Evolutionary conservation across 2,329 filamentous ascomycete genomes (phyloP).

Genomic region (Trichoderma koningiopsis): DNA sequence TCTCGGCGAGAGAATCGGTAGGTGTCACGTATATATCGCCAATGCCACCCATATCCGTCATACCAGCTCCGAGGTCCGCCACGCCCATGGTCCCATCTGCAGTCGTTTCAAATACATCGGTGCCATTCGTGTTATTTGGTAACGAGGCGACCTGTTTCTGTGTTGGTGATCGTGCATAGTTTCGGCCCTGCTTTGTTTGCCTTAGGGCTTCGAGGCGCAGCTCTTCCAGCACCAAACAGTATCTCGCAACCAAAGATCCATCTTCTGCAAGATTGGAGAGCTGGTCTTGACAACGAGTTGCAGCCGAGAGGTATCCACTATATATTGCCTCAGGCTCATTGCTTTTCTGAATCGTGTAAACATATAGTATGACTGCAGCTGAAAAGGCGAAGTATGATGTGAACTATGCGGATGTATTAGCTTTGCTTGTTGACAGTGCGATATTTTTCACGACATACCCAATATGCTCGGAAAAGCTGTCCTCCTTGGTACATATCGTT

Average conservation of each 20-base stretch:
- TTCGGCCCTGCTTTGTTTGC: constrained; percentile 13
- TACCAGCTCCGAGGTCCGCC: constrained; percentile 6
- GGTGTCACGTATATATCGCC: constrained; percentile 20
- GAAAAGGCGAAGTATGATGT: constrained; percentile 20
- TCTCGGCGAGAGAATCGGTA: constrained; percentile 15
- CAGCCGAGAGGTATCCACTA: not conserved
- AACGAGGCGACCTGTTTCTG: constrained; percentile 8
- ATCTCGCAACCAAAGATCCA: constrained; percentile 2
- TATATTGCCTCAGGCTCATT: constrained; percentile 10
- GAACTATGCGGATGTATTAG: not conserved
- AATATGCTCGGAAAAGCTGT: constrained; percentile 20
- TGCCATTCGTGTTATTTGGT: not conserved
- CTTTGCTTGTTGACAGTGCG: not conserved
- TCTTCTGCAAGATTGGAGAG: constrained; percentile 14
- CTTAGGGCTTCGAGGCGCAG: constrained; percentile 13
- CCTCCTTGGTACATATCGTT: constrained; percentile 18
- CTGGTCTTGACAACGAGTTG: constrained; percentile 17
- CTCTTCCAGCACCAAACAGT: constrained; percentile 14
- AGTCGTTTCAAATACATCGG: not conserved
- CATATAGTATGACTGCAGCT: constrained; percentile 7
- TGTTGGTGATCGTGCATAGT: not conserved
- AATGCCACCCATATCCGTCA: constrained; percentile 19
- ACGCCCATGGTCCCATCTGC: not conserved
- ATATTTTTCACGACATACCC: not conserved
- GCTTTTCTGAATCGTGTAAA: constrained; percentile 21